These are phyloP conservation scores for Suillus sp. DNA, from an alignment of 768 basidiomycete genomes.

Conservation along the genomic window DNA sequence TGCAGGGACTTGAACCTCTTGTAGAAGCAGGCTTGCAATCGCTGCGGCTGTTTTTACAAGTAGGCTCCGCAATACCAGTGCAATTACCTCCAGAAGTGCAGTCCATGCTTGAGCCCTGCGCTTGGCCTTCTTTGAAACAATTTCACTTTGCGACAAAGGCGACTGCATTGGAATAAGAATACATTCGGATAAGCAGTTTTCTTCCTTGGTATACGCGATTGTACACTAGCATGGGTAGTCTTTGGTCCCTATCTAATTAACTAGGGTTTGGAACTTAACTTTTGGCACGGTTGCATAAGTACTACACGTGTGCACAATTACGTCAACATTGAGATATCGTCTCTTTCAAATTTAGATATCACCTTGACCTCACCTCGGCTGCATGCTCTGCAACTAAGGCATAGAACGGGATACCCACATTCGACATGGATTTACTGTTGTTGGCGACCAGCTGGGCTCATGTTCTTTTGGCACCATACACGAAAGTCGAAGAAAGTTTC, in stretches of 20 bases:
- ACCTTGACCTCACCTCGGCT: neutral
- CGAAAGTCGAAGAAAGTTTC: slow-evolving; percentile 98
- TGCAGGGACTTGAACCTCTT: slow-evolving; percentile 7
- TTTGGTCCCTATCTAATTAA: neutral
- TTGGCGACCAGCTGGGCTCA: slow-evolving; percentile 59
- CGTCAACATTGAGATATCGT: neutral
- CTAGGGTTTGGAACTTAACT: neutral
- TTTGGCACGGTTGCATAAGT: neutral
- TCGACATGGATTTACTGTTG: slow-evolving; percentile 51
- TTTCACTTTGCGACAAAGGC: slow-evolving; percentile 10
- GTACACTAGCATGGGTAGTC: neutral
- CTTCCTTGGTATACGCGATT: neutral
- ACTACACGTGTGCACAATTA: neutral
- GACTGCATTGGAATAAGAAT: neutral
- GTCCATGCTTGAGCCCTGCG: slow-evolving; percentile 8
- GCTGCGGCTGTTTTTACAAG: slow-evolving; percentile 5
- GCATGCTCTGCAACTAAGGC: neutral
- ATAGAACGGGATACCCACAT: neutral
- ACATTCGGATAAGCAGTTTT: neutral
- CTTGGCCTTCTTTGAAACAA: slow-evolving; percentile 12
- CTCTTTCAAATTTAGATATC: neutral
- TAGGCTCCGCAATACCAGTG: neutral
- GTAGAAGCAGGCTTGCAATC: slow-evolving; percentile 9
- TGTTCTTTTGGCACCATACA: slow-evolving; percentile 80
- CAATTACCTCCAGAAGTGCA: slow-evolving; percentile 3